A percentile compares a stretch with the other conserved stretches of the same genome.
Evolutionary conservation across 306 rosid species (phyloP).

Genomic region (Trichosanthes cucumerina): DNA sequence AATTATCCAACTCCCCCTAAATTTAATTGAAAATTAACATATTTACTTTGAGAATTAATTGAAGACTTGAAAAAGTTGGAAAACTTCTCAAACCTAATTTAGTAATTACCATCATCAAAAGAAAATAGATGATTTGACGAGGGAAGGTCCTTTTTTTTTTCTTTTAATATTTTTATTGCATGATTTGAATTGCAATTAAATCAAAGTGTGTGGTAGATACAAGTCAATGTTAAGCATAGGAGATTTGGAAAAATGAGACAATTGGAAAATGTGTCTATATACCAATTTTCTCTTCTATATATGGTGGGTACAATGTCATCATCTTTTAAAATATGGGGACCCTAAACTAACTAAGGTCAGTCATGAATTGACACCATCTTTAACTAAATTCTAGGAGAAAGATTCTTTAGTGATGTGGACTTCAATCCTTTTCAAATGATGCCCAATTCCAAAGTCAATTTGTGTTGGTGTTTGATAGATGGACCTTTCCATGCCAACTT

Average conservation of each 20-base stretch:
- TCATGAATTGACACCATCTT: neutral
- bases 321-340: neutral
- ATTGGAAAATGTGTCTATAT: neutral
- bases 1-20: no score
- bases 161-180: neutral
- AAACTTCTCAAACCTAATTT: neutral
- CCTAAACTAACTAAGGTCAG: neutral
- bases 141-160: neutral
- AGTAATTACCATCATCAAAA: neutral
- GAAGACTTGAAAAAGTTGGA: neutral
- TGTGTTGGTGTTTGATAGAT: neutral
- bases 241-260: neutral
- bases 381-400: neutral
- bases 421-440: neutral
- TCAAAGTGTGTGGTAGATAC: neutral
- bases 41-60: neutral
- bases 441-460: neutral
- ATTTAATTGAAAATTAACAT: no score
- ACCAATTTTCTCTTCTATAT: neutral
- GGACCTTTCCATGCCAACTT: neutral
- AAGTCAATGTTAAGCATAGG: neutral
- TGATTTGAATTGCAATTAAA: neutral
- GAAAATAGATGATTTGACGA: neutral
- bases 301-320: constrained; percentile 5
- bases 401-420: neutral